These are phyloP conservation scores for Tanozyma kutaoensis DNA, from an alignment of 805 yeast genomes.

Conservation along the genomic window DNA sequence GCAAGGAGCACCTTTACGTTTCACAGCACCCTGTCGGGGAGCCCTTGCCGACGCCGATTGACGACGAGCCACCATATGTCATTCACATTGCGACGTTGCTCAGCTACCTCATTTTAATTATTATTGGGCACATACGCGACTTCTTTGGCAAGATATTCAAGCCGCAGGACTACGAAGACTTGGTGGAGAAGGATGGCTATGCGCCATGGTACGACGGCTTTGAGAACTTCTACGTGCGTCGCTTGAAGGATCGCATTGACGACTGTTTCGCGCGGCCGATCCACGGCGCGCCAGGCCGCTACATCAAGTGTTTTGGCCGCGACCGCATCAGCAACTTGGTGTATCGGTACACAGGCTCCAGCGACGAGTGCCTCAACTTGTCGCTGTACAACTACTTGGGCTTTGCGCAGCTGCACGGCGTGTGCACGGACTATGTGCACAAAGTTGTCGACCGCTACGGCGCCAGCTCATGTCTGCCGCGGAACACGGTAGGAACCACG, in stretches of 20 bases:
- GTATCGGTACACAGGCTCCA: slow-evolving; percentile 64
- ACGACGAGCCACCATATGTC: slow-evolving; percentile 80
- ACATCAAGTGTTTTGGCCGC: slow-evolving; percentile 70
- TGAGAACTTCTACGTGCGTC: slow-evolving; percentile 86
- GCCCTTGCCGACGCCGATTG: slow-evolving; percentile 49
- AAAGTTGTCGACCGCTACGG: slow-evolving; percentile 57
- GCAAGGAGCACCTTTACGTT: slow-evolving; percentile 49
- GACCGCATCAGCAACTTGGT: slow-evolving; percentile 32
- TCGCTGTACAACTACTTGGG: slow-evolving; percentile 92
- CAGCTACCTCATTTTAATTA: slow-evolving; percentile 70
- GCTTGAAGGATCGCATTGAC: slow-evolving; percentile 80
- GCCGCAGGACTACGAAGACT: slow-evolving; percentile 49
- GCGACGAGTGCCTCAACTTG: slow-evolving; percentile 69
- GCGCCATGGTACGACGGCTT: slow-evolving; percentile 95
- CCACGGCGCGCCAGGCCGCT: slow-evolving; percentile 96
- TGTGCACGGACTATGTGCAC: slow-evolving; percentile 72
- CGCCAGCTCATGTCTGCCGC: slow-evolving; percentile 65
- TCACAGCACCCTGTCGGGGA: slow-evolving; percentile 44
- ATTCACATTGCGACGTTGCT: slow-evolving; percentile 73
- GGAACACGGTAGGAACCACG: slow-evolving; percentile 61
- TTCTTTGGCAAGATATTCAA: slow-evolving; percentile 68
- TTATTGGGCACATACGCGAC: slow-evolving; percentile 85
- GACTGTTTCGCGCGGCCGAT: slow-evolving; percentile 95
- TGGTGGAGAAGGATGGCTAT: slow-evolving; percentile 72
- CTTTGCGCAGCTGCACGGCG: slow-evolving; percentile 90